phyloP scores from a whole-genome alignment of 345 rosid genomes.

The Citrus australasica region DNA sequence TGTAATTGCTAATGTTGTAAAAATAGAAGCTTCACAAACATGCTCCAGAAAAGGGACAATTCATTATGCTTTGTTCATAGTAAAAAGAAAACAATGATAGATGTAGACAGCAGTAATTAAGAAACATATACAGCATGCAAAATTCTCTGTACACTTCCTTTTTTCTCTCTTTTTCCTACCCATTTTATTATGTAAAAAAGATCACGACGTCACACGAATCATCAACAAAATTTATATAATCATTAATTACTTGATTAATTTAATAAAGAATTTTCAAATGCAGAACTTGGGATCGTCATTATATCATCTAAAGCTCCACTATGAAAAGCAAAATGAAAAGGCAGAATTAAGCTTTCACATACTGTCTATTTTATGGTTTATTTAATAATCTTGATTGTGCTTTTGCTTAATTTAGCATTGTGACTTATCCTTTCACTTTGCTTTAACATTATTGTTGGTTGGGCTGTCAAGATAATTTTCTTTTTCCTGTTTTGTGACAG shows the following conservation, averaged over 20 bases:
- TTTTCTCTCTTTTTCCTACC: not conserved
- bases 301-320: not conserved
- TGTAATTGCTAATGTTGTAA: constrained; percentile 1
- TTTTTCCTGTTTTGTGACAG: not conserved
- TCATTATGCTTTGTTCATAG: not conserved
- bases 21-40: not conserved
- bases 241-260: not conserved
- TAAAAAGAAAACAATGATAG: not conserved
- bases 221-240: not conserved
- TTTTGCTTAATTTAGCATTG: not conserved
- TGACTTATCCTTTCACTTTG: not conserved
- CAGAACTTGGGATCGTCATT: not conserved
- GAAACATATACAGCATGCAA: not conserved
- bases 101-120: not conserved
- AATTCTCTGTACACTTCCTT: not conserved
- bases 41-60: not conserved
- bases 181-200: not conserved
- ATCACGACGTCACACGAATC: not conserved
- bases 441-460: constrained; percentile 2
- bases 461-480: not conserved
- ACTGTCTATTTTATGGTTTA: not conserved
- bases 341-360: not conserved
- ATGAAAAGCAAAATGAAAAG: no score
- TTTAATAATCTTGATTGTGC: not conserved
- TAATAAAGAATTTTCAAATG: not conserved